Conservation (phyloP, 2,329 filamentous ascomycete genomes). For the Aspergillus sergii region DNA sequence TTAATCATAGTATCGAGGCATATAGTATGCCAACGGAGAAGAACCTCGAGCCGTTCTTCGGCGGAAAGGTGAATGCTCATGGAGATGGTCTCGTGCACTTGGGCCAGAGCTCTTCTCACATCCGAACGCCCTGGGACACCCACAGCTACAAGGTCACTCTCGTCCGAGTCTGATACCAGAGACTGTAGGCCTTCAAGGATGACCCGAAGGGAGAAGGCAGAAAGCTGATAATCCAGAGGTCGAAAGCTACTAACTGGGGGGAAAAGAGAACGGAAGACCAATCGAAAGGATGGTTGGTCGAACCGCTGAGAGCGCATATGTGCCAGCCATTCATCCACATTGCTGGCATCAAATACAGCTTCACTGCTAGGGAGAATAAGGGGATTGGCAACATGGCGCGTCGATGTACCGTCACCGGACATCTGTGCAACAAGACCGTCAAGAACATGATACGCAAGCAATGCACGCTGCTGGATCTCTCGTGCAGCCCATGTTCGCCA, state of each 20-base stretch:
- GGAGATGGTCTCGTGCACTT: slow-evolving; percentile 43
- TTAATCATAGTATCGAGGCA: slow-evolving; percentile 47
- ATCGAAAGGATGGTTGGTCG: slow-evolving; percentile 42
- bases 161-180: slow-evolving; percentile 44
- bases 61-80: slow-evolving; percentile 39
- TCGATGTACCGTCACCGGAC: slow-evolving; percentile 45
- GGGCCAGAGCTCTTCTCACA: slow-evolving; percentile 42
- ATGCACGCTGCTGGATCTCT: slow-evolving; percentile 48
- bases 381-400: slow-evolving; percentile 47
- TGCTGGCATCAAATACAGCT: slow-evolving; percentile 44
- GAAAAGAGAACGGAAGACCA: slow-evolving; percentile 46
- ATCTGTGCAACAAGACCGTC: slow-evolving; percentile 50
- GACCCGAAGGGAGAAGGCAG: slow-evolving; percentile 46
- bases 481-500: slow-evolving; percentile 48
- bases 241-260: slow-evolving; percentile 33
- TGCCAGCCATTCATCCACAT: slow-evolving; percentile 45
- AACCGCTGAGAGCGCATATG: slow-evolving; percentile 36
- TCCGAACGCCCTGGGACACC: slow-evolving; percentile 45
- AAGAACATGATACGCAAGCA: slow-evolving; percentile 49
- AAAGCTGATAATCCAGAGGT: slow-evolving; percentile 36
- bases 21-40: slow-evolving; percentile 50
- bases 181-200: slow-evolving; percentile 50
- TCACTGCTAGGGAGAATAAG: slow-evolving; percentile 46
- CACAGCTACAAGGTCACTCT: slow-evolving; percentile 39
- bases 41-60: slow-evolving; percentile 43